These are phyloP conservation scores for Agmasoma carcini DNA, from an alignment of 371 early-diverging fungal species.

Conservation along the genomic window DNA sequence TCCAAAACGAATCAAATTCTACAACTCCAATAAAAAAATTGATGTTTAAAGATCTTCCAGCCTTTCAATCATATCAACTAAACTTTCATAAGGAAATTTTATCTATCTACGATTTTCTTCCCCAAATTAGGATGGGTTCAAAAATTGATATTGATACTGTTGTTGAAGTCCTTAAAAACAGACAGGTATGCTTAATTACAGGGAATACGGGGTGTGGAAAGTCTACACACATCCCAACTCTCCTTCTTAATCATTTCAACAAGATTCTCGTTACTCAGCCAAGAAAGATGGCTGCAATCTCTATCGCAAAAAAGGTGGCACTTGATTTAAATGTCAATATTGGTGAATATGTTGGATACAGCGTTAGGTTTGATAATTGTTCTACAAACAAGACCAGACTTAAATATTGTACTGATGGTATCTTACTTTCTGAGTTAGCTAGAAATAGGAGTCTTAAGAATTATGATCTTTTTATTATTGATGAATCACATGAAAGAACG, in stretches of 20 bases:
- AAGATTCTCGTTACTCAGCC: constrained; percentile 91
- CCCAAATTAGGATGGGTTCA: no score
- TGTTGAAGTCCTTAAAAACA: constrained; percentile 3
- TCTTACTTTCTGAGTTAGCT: constrained; percentile 68
- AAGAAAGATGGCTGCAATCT: constrained; percentile 87
- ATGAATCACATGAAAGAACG: constrained; percentile 96
- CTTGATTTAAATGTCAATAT: constrained; percentile 62
- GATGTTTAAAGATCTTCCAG: no score
- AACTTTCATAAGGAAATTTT: no score
- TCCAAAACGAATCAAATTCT: no score
- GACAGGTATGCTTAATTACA: constrained; percentile 69
- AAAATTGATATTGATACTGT: no score
- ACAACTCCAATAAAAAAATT: no score
- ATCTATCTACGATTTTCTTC: no score
- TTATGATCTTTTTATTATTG: constrained; percentile 82
- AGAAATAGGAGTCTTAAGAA: background rate
- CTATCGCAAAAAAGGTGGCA: constrained; percentile 78
- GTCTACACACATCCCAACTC: constrained; percentile 87
- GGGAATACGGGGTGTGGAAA: constrained; percentile 98
- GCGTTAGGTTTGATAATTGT: constrained; percentile 77
- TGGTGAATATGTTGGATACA: constrained; percentile 66
- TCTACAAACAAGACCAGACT: constrained; percentile 64
- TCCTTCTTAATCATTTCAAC: constrained; percentile 54
- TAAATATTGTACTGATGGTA: constrained; percentile 96
- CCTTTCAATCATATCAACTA: no score